Percentiles rank a stretch among this genome's conserved stretches.
Evolutionary conservation across 208 protist genomes (phyloP).

Genomic region (Trypanosoma caninum): DNA sequence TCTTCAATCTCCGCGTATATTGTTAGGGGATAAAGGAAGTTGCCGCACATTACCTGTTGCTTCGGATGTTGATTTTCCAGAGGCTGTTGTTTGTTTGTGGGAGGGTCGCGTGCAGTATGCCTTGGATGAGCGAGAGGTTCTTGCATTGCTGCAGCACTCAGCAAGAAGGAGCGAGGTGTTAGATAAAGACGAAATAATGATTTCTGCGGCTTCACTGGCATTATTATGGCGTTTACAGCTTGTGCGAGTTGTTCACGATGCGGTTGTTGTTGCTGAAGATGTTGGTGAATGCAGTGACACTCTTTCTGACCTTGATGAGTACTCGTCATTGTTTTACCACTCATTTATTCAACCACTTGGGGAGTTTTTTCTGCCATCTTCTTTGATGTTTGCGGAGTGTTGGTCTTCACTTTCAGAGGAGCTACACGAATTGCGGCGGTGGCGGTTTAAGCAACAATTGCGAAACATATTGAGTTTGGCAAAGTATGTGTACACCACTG

Average conservation of each 20-base stretch:
- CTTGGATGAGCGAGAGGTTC: constrained; percentile 13
- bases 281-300: constrained; percentile 45
- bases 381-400: constrained; percentile 19
- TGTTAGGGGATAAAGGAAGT: neutral
- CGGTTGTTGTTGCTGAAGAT: constrained; percentile 41
- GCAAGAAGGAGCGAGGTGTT: neutral
- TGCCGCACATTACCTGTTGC: neutral
- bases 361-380: neutral
- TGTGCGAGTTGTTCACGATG: constrained; percentile 40
- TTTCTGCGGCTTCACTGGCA: constrained; percentile 39
- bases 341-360: constrained; percentile 22
- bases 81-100: constrained; percentile 13
- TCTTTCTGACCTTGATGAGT: constrained; percentile 35
- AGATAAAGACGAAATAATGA: neutral
- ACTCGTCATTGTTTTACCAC: constrained; percentile 32
- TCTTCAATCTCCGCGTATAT: constrained; percentile 5
- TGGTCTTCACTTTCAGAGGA: constrained; percentile 42
- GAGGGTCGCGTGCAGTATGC: constrained; percentile 18
- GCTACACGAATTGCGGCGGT: constrained; percentile 28
- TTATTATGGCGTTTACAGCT: constrained; percentile 55
- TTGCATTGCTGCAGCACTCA: neutral
- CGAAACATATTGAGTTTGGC: constrained; percentile 44
- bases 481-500: constrained; percentile 56
- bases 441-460: constrained; percentile 25
- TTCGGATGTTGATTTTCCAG: neutral